Base-by-base conservation (phyloP, 352 stramenopile species). In the Phytophthora europaea region DNA sequence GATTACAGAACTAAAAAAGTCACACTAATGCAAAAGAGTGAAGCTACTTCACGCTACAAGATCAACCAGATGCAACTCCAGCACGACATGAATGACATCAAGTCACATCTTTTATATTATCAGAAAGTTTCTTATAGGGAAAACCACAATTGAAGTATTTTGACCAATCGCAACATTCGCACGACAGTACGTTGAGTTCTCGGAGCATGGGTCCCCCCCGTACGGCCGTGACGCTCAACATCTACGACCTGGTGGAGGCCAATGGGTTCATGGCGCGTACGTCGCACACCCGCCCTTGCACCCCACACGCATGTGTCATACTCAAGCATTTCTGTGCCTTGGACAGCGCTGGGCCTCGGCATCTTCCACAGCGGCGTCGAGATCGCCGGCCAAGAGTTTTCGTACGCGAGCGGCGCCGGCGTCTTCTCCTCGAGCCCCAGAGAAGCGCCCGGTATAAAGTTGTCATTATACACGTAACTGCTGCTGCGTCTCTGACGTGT, bases 341-440 rank as follows among this genome's bases (percentile, higher is more conserved):
- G 9, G n/a, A 8, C 70, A 90, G 80, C 73, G 58, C 71, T 90
- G 26, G 96, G 96, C n/a, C 81, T 98, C 23, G 96, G 93, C 16
- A 76, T 98, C 23, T 97, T 96, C 82, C 94, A 99, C 82, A 97
- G 85, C 51, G 96, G 96, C 73, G 80, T 99, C 36, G 94, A 98
- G 76, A 94, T 99, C 58, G 85, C 77, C 22, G 94, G 94, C 20
- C 83, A 90, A 45, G 96, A 99, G 77, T 99, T 97, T 70, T 98
- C 88, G 43, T 99, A 97, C 79, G 96, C 93, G 9, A 95, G 84
- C 68, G 94, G 94, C 48, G 92, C 86, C 9, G 96, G 96, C 45
- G 85, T 98, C 50, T 98, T 98, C 80, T 86, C 95, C 9, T 89
- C 80, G 1, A 80, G 59, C 10, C 87, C 94, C 10, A 81, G 78